A percentile compares a stretch with the other conserved stretches of the same genome.
Conservation (phyloP, 495 filamentous ascomycete genomes). For the Trichodelitschia bisporula region DNA sequence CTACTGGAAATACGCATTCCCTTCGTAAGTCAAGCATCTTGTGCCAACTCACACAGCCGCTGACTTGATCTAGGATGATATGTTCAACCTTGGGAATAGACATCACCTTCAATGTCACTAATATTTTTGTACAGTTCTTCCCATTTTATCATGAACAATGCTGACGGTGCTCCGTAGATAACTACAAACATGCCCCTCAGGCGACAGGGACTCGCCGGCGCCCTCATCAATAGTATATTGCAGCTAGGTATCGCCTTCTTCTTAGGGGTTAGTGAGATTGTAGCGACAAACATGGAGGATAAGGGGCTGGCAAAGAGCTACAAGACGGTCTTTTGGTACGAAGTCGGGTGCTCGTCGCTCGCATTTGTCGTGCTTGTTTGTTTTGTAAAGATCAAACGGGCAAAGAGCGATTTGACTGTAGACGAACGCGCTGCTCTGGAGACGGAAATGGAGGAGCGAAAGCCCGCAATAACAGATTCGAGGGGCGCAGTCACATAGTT, state of each 20-base stretch:
- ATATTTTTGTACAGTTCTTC: constrained; percentile 29
- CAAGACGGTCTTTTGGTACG: constrained; percentile 44
- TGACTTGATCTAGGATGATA: constrained; percentile 65
- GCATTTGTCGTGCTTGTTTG: constrained; percentile 29
- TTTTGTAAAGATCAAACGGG: constrained; percentile 41
- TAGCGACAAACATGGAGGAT: constrained; percentile 27
- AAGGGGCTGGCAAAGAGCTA: constrained; percentile 24
- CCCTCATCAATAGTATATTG: constrained; percentile 35
- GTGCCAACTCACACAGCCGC: constrained; percentile 2
- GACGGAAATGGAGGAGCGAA: constrained; percentile 2
- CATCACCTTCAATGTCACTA: constrained; percentile 60
- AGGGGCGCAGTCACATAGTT: too few relatives aligned
- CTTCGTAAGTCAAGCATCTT: constrained; percentile 1
- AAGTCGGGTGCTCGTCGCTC: constrained; percentile 27
- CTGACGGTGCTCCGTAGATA: constrained; percentile 2
- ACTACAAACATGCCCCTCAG: constrained; percentile 26
- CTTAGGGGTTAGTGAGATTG: constrained; percentile 51
- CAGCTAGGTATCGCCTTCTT: constrained; percentile 70
- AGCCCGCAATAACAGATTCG: too few relatives aligned
- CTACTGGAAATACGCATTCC: constrained; percentile 4
- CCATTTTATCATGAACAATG: constrained; percentile 34
- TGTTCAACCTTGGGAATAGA: constrained; percentile 63
- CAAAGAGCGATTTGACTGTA: constrained; percentile 40
- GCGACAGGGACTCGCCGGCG: constrained; percentile 56
- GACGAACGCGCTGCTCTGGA: constrained; percentile 31